Evolutionary conservation across 352 stramenopile genomes (phyloP).

Genomic region (Phytophthora boehmeriae): DNA sequence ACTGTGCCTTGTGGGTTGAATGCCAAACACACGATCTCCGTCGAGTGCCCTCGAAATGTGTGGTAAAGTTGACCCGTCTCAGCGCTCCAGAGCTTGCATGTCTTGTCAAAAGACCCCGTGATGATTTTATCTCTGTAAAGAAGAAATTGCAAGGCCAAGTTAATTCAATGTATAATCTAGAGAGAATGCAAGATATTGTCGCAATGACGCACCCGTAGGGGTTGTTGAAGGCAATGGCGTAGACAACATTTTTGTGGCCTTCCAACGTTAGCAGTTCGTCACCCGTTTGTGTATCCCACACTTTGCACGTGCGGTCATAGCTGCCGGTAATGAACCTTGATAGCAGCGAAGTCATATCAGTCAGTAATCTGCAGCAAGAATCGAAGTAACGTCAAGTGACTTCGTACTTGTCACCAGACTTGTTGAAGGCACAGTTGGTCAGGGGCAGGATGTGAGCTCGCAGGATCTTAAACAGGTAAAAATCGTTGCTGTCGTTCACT

Average conservation of each 20-base stretch:
- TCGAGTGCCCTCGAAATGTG: constrained; percentile 95
- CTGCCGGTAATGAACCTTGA: constrained; percentile 94
- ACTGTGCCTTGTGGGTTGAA: constrained; percentile 94
- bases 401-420: constrained; percentile 92
- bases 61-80: constrained; percentile 94
- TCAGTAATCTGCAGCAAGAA: no score
- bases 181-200: not conserved
- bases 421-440: constrained; percentile 98
- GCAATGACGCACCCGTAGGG: constrained; percentile 83
- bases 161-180: not conserved
- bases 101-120: constrained; percentile 96
- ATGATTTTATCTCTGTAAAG: constrained; percentile 91
- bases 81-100: constrained; percentile 95
- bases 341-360: not conserved
- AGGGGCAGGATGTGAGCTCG: constrained; percentile 94
- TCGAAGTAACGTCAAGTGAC: no score
- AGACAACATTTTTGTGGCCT: constrained; percentile 96
- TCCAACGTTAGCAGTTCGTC: constrained; percentile 94
- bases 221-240: constrained; percentile 97
- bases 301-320: constrained; percentile 95
- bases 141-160: constrained; percentile 1
- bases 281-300: constrained; percentile 95
- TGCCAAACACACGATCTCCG: constrained; percentile 96
- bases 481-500: constrained; percentile 94
- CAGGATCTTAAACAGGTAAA: constrained; percentile 97